These are phyloP conservation scores for Acanthamoeba castellanii DNA, from an alignment of 208 protist species.

Conservation along the genomic window DNA sequence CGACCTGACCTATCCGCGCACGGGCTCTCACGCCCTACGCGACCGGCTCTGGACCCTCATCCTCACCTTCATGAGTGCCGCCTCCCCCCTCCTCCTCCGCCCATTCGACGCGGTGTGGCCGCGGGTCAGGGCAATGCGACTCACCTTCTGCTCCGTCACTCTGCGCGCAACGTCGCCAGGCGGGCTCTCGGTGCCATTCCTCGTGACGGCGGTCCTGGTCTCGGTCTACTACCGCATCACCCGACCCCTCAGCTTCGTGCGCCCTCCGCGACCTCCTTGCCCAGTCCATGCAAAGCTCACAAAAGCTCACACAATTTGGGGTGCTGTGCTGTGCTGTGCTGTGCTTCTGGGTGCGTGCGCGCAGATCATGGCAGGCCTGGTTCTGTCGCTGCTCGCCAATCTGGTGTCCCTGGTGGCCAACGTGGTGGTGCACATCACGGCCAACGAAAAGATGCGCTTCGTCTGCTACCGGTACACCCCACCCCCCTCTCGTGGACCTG, in stretches of 20 bases:
- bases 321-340: too few species aligned
- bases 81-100: neutral
- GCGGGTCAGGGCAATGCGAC: too few species aligned
- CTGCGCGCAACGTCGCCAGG: neutral
- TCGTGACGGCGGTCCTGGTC: neutral
- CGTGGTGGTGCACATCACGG: neutral
- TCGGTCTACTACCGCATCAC: slow-evolving; percentile 16
- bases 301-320: too few species aligned
- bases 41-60: slow-evolving; percentile 10
- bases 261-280: neutral
- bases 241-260: neutral
- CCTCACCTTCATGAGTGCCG: slow-evolving; percentile 12
- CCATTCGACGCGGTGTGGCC: too few species aligned
- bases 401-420: slow-evolving; percentile 10
- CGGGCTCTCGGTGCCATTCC: neutral
- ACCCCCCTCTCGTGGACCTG: neutral
- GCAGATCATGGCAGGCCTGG: neutral
- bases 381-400: slow-evolving; percentile 1
- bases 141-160: neutral
- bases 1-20: neutral
- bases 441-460: slow-evolving; percentile 37
- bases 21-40: neutral
- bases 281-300: too few species aligned
- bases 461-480: neutral
- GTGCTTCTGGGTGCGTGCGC: neutral